Base-by-base conservation (phyloP, 345 rosid species). In the Lagerstroemia speciosa region DNA sequence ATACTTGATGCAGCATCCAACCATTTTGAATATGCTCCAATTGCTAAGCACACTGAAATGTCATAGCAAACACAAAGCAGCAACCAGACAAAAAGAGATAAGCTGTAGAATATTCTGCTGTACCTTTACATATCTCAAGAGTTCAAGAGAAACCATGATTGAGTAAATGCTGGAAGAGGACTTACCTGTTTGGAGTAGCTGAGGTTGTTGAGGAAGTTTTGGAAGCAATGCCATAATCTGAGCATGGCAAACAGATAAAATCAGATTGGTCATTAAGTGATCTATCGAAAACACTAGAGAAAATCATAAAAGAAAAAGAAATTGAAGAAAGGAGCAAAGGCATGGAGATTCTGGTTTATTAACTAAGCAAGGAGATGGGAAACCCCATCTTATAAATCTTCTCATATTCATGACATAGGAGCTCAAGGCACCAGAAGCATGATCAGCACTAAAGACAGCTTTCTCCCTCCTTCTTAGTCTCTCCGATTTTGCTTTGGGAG, bases 21-120 rank as follows among this genome's bases (percentile, higher is more conserved):
- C 99, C 99, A 95, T 77, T 86, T 95, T 72, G 99, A 95, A 77
- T 92, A 92, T 70, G 94, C 98, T 73, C 99, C 99, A 81, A 92
- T 81, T 26, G 89, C 90, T 73, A 95, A 83, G 88, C 99, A 95
- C 73, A 91, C 99, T 94, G 92, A 82, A 76, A 80, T 68, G 43
- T 65, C 72, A 63, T 53, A 70, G 65, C 6, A 38, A 62, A 29
- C 14, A 58, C 29, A 72, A 10, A 79, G 68, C 46, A 67, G 36
- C 12, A 65, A 33, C 43, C 20, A 57, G 36, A 5, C n/a, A 38
- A 16, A 57, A 36, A 9, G 30, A 9, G 1, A 43, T 33, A 5
- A 40, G 67, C 67, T 20, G 22, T 12, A 38, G 20, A 65, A 65
- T 64, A 29, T 27, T 14, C 19, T 27, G 34, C 17, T 14, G 29